A percentile compares a stretch with the other conserved stretches of the same genome.
Conservation (phyloP, 2,329 filamentous ascomycete genomes). For the Pestalotiopsis sp. region DNA sequence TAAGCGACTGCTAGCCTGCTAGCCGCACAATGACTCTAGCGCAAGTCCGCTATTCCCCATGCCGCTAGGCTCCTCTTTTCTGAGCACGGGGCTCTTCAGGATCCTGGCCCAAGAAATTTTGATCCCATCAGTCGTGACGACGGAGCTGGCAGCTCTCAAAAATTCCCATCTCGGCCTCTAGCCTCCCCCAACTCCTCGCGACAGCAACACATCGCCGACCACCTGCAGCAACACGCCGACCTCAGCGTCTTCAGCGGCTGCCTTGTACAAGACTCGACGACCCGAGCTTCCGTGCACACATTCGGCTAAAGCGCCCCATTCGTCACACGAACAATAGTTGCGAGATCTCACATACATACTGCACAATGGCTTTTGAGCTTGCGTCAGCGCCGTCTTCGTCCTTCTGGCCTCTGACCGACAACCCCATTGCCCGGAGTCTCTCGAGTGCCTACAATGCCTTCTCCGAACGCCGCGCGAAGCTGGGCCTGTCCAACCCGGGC, state of each 20-base stretch:
- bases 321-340: not conserved
- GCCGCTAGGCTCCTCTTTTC: constrained; percentile 4
- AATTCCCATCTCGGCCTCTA: constrained; percentile 4
- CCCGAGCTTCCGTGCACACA: constrained; percentile 28
- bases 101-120: constrained; percentile 21
- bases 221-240: not conserved
- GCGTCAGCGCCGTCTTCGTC: constrained; percentile 47
- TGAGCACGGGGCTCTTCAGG: constrained; percentile 9
- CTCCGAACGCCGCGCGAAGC: constrained; percentile 81
- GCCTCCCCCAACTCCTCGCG: not conserved
- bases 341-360: constrained; percentile 21
- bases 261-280: constrained; percentile 16
- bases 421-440: constrained; percentile 70
- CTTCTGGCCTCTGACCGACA: constrained; percentile 71
- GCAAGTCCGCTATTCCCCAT: not conserved
- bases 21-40: not conserved
- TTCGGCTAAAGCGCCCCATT: not conserved
- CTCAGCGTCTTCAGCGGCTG: not conserved
- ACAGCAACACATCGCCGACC: constrained; percentile 8
- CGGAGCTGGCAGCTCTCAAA: constrained; percentile 15
- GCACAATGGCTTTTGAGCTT: constrained; percentile 52
- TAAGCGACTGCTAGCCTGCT: not conserved
- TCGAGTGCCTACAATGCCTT: constrained; percentile 82
- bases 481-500: constrained; percentile 90
- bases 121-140: constrained; percentile 18